Evolutionary conservation across 768 basidiomycete genomes (phyloP), one percentile per base, ranked within the genome.

Genomic region (Gyrodon lividus): DNA sequence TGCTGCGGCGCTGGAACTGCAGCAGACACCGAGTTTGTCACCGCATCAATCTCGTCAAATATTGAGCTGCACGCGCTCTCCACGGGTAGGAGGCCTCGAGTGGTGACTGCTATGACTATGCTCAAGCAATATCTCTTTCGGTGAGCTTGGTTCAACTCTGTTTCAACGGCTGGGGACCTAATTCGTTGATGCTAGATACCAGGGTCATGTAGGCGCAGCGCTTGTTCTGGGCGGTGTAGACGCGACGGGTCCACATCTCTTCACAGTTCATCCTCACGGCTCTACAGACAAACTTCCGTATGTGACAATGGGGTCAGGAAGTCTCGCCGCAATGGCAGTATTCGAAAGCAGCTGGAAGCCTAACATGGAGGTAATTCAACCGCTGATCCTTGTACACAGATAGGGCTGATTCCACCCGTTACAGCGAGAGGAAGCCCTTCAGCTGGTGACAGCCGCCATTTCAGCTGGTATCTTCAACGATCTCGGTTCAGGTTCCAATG

Each of bases 1-100:
- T 99, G 97, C 76, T 98, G 96, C 67, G 97, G 97, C 62, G 97
- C 97, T 1, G 97, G 97, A 54, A 98, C 97, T 2, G 97, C 96
- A n/a, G 97, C 97, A 7, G 97, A 99, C 66, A 98, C 96, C 0
- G 93, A 96, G 68, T 94, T 93, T 64, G 87, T 85, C 30, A 98
- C 97, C 42, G 92, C 92, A 13, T 80, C 94, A 65, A 98, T 99
- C 66, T 92, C 92, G 2, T 94, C 92, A 35, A 97, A 97, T 72
- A 91, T 99, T 71, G 92, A 94, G 69, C 77, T 99, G 13, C 96
- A 98, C 65, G 81, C 84, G 1, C 80, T 98, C 26, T 87, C 89
- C 16, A 94, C 91, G 26, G 95, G 94, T 20, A 75, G 96, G 51
- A 92, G 91, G 70, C 93, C 96, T 4, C 81, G 87, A 52, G 93